Evolutionary conservation across 306 rosid genomes (phyloP).

Genomic region (Prunus kanzakura): DNA sequence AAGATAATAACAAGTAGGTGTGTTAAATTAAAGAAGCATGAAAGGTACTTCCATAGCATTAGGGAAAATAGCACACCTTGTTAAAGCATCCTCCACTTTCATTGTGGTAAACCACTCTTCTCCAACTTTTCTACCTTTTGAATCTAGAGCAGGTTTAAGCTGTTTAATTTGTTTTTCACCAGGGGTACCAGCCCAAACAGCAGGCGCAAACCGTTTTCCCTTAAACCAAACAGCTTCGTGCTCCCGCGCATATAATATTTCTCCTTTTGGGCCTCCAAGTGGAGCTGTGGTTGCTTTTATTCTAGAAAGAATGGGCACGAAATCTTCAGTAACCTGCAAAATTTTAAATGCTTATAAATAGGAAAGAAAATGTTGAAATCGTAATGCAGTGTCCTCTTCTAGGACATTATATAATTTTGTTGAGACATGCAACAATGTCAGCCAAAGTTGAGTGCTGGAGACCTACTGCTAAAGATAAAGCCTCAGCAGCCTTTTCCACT

Average conservation of each 20-base stretch:
- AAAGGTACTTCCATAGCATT: conserved; percentile 2
- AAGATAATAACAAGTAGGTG: background rate
- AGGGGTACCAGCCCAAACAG: conserved; percentile 71
- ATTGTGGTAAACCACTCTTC: conserved; percentile 92
- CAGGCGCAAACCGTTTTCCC: conserved; percentile 76
- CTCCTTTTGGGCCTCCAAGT: conserved; percentile 89
- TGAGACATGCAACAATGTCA: background rate
- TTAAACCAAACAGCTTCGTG: conserved; percentile 96
- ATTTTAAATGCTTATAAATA: conserved; percentile 21
- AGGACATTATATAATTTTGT: background rate
- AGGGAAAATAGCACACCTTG: conserved; percentile 44
- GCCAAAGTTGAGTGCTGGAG: conserved; percentile 21
- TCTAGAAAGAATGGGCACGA: conserved; percentile 70
- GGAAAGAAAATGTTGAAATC: background rate
- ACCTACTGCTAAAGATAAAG: conserved; percentile 72
- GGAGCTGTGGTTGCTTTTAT: conserved; percentile 75
- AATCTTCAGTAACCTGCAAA: conserved; percentile 79
- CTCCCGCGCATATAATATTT: conserved; percentile 79
- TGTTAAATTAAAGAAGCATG: background rate
- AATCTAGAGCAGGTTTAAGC: conserved; percentile 84
- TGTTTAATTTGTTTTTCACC: conserved; percentile 89
- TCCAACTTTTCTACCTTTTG: conserved; percentile 90
- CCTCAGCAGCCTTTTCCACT: conserved; percentile 75
- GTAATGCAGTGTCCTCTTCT: background rate
- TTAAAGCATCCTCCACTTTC: conserved; percentile 81